Evolutionary conservation across 495 filamentous ascomycete species (phyloP), one percentile per base, ranked within the genome.

Genomic region (Talaromyces thailandensis): DNA sequence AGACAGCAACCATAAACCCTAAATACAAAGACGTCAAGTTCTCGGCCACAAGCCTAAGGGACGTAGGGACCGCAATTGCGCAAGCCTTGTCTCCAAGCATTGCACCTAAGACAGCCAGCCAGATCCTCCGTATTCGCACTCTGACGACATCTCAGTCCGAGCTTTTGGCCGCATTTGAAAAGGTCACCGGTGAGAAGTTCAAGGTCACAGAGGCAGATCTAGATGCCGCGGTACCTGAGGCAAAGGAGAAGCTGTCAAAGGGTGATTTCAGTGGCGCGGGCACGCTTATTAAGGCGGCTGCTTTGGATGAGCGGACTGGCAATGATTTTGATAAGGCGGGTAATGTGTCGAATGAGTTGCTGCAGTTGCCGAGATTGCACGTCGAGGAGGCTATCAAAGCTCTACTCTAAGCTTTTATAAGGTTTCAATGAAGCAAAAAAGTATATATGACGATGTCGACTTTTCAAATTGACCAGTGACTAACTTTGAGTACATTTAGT

Each of bases 71-170:
- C 21, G 59, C 59, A 21, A n/a, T 61, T 26, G 45, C 40, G 11
- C 59, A 52, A 18, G 59, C 45, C 6, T 61, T 61, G 28, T 52
- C 45, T 16, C 57, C 57, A 43, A 18, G 14, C 11, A 52, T 61
- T 9, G 43, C 59, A 8, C 14, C 59, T 24, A 61, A 70, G 56
- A 83, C 79, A 6, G 69, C 63, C n/a, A 83, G 85, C 67, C 65
- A 69, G 61, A 76, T 79, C 67, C 60, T 85, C 18, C 79, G 73
- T 64, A 68, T 84, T 45, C 69, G 75, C 14, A 77, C 73, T 18
- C 75, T 82, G 53, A 72, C 64, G 25, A 70, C 73, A 6, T 73
- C 72, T 2, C 83, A 84, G 70, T 65, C 68, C 2, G 73, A 84
- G 32, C 67, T 84, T 9, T 64, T 84, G 4, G 62, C 64, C 0